Conservation (phyloP, 2,329 filamentous ascomycete genomes). For the Blastomyces silverae region DNA sequence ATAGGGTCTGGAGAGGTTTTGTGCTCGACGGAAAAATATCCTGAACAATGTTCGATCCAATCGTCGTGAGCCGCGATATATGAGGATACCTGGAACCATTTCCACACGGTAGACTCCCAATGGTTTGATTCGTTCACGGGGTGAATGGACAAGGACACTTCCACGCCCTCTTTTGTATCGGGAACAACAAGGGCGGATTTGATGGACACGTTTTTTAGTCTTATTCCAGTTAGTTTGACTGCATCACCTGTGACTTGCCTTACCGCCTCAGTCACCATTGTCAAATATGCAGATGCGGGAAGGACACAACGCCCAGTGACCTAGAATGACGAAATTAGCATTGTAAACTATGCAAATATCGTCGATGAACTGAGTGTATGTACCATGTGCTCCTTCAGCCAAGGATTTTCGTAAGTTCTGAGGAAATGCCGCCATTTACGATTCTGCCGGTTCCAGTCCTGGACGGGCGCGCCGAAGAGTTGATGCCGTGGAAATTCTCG, state of each 20-base stretch:
- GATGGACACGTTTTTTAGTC: conserved; percentile 24
- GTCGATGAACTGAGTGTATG: not conserved
- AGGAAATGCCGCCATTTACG: conserved; percentile 31
- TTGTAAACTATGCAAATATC: not conserved
- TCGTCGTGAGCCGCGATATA: conserved; percentile 27
- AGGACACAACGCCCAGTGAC: conserved; percentile 22
- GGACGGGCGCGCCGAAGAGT: conserved; percentile 28
- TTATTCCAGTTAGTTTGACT: conserved; percentile 13
- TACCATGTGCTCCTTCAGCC: conserved; percentile 29
- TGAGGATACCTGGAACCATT: conserved; percentile 30
- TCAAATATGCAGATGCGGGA: conserved; percentile 28
- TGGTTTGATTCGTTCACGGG: conserved; percentile 24
- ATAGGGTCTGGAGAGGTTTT: conserved; percentile 19
- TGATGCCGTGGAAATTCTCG: conserved; percentile 29
- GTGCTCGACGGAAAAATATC: conserved; percentile 27
- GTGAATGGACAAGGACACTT: conserved; percentile 27
- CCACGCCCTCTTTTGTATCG: conserved; percentile 30
- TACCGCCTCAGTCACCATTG: conserved; percentile 30
- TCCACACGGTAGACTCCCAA: conserved; percentile 24
- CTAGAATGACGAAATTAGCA: conserved; percentile 11
- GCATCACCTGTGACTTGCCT: conserved; percentile 22
- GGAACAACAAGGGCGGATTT: conserved; percentile 29
- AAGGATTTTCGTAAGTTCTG: conserved; percentile 29
- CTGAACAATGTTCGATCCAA: conserved; percentile 35
- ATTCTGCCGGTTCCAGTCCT: conserved; percentile 26